These are phyloP conservation scores for Orobanche coerulescens DNA, from an alignment of 257 asterid species.

Conservation along the genomic window DNA sequence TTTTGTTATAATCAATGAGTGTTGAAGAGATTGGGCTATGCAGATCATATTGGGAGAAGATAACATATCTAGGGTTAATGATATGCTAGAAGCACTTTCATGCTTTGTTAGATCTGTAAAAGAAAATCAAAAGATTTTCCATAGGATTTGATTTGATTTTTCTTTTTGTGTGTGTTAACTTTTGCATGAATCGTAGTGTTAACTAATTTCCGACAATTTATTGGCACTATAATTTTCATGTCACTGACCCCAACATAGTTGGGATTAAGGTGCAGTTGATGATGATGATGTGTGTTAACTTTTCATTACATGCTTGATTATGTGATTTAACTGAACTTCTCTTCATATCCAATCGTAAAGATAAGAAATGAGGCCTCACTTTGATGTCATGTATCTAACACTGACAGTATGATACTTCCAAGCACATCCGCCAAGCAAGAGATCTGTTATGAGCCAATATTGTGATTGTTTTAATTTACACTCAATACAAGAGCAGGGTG, in stretches of 20 bases:
- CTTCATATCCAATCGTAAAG: not conserved
- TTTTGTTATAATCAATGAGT: too few relatives aligned
- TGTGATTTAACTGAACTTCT: not conserved
- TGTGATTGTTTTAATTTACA: not conserved
- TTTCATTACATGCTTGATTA: not conserved
- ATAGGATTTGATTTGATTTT: not conserved
- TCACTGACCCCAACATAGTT: too few relatives aligned
- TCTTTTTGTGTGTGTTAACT: too few relatives aligned
- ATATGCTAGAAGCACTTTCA: not conserved
- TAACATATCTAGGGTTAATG: not conserved
- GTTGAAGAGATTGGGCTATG: not conserved
- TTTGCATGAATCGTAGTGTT: too few relatives aligned
- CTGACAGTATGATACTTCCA: slow-evolving; percentile 1
- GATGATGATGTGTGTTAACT: not conserved
- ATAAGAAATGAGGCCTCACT: not conserved
- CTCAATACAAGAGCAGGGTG: not conserved
- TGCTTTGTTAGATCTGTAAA: not conserved
- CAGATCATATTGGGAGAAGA: not conserved
- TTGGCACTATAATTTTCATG: too few relatives aligned
- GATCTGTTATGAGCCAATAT: not conserved
- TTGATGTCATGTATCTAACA: slow-evolving; percentile 1
- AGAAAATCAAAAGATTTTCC: not conserved
- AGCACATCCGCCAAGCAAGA: not conserved
- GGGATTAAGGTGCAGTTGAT: not conserved
- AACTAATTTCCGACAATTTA: too few relatives aligned